These are phyloP conservation scores for Calocera cornea DNA, from an alignment of 768 basidiomycete genomes.

Conservation along the genomic window DNA sequence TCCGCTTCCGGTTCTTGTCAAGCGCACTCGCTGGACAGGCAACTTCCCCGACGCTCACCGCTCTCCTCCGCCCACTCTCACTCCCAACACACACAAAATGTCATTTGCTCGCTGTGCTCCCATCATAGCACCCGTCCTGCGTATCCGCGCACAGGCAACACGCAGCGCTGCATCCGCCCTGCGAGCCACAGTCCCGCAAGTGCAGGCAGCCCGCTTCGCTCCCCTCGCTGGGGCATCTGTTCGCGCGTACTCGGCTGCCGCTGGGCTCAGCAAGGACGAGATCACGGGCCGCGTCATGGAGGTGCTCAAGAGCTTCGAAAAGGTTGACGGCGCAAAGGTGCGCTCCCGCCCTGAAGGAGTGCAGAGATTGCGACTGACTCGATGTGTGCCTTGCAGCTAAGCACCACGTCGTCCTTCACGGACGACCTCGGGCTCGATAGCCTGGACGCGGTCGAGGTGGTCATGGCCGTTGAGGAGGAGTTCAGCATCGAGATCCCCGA, in stretches of 20 bases:
- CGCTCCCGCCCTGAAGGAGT: constrained; percentile 21
- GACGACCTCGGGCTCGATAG: constrained; percentile 87
- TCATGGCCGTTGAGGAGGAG: constrained; percentile 99
- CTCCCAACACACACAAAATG: neutral
- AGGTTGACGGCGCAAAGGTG: constrained; percentile 66
- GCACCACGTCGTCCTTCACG: constrained; percentile 49
- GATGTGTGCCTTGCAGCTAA: constrained; percentile 37
- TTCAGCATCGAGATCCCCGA: constrained; percentile 98
- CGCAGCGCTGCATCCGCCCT: neutral
- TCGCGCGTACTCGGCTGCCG: constrained; percentile 45
- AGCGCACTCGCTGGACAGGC: neutral
- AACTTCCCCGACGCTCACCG: neutral
- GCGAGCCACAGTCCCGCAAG: neutral
- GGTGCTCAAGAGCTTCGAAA: constrained; percentile 78
- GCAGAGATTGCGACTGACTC: too few relatives aligned
- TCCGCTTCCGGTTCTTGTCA: neutral
- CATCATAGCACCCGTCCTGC: neutral
- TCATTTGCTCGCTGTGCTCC: neutral
- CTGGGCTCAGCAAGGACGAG: constrained; percentile 48
- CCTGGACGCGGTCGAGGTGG: constrained; percentile 91
- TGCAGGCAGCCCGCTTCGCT: neutral
- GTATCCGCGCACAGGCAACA: neutral
- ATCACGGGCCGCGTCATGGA: constrained; percentile 68
- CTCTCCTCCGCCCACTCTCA: neutral
- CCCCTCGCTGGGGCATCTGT: neutral